These are phyloP conservation scores for Begonia loranthoides DNA, from an alignment of 306 rosid species.

Conservation along the genomic window DNA sequence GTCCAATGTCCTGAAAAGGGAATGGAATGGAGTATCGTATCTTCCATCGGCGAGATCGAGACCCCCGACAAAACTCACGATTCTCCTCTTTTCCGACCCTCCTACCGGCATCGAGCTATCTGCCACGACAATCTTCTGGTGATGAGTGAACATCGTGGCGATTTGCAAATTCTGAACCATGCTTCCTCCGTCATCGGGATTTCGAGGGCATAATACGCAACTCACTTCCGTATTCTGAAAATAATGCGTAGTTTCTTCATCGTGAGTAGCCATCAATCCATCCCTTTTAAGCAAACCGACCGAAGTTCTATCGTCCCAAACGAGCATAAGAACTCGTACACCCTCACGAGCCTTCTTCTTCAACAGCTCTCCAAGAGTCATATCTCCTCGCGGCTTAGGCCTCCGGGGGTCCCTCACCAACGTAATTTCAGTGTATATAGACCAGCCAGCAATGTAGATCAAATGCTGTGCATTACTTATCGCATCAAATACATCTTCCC, in stretches of 20 bases:
- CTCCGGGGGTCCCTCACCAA: conserved; percentile 31
- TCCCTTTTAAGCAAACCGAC: conserved; percentile 22
- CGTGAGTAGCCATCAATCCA: conserved; percentile 43
- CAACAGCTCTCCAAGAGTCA: conserved; percentile 26
- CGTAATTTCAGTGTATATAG: conserved; percentile 26
- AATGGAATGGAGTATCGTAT: conserved; percentile 33
- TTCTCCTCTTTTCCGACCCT: conserved; percentile 24
- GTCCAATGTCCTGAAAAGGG: conserved; percentile 36
- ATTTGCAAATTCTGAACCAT: conserved; percentile 23
- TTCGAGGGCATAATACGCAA: conserved; percentile 37
- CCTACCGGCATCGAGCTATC: conserved; percentile 22
- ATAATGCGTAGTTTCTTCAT: conserved; percentile 27
- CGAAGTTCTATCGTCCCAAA: conserved; percentile 43
- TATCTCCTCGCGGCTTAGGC: conserved; percentile 34
- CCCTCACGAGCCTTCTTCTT: conserved; percentile 38
- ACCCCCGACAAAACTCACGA: conserved; percentile 41
- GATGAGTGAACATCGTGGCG: conserved; percentile 41
- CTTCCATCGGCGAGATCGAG: conserved; percentile 39
- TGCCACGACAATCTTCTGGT: conserved; percentile 38
- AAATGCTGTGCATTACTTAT: conserved; percentile 35
- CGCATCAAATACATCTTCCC: conserved; percentile 44
- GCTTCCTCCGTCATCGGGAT: conserved; percentile 36
- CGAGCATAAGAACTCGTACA: conserved; percentile 32
- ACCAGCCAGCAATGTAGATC: conserved; percentile 44
- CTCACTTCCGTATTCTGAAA: conserved; percentile 22